These are phyloP conservation scores for Aphanomyces astaci DNA, from an alignment of 352 stramenopile genomes.

Conservation along the genomic window DNA sequence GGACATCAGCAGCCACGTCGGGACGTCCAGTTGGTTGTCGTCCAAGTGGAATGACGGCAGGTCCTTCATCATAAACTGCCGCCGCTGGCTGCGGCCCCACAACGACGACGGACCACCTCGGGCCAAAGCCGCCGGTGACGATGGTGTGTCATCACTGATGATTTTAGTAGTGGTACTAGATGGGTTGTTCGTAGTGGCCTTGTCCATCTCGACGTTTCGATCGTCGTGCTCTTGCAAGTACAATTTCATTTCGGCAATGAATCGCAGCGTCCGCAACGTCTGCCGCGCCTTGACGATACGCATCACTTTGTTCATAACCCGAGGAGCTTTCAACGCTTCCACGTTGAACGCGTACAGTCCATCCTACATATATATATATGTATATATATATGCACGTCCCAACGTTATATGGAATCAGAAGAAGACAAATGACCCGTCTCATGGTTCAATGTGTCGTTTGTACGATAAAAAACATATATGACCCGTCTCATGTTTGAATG, in stretches of 20 bases:
- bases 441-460: no score
- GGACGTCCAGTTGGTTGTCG: background rate
- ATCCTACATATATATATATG: conserved; percentile 32
- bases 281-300: conserved; percentile 53
- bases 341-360: conserved; percentile 67
- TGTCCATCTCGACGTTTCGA: background rate
- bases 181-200: background rate
- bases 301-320: conserved; percentile 58
- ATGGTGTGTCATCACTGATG: no score
- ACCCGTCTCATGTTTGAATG: no score
- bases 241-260: conserved; percentile 73
- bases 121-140: no score
- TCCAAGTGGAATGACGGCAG: conserved; percentile 7
- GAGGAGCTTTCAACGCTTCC: conserved; percentile 60
- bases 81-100: background rate
- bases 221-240: conserved; percentile 40
- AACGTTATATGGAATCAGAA: no score
- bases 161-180: no score
- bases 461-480: no score
- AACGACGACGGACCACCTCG: background rate
- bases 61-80: background rate
- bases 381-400: no score
- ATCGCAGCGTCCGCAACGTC: conserved; percentile 63
- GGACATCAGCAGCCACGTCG: background rate
- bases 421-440: no score